Percentiles rank a stretch among this genome's conserved stretches.
Evolutionary conservation across 2,329 filamentous ascomycete genomes (phyloP).

Genomic region (Alternaria viburni): DNA sequence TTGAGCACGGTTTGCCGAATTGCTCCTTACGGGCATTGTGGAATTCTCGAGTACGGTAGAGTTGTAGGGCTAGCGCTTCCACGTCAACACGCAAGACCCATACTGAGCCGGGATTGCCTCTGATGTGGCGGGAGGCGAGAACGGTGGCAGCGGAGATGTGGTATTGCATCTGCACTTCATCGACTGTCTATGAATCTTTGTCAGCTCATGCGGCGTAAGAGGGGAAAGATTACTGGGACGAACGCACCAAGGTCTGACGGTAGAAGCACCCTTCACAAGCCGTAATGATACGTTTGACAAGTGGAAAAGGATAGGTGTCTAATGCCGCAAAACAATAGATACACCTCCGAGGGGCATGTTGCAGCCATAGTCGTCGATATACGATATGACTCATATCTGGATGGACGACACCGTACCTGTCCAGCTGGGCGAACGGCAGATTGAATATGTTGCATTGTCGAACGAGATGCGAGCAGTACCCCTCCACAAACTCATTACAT

Average conservation of each 20-base stretch:
- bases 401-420: conserved; percentile 29
- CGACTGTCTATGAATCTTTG: conserved; percentile 20
- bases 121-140: conserved; percentile 19
- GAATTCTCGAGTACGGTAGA: conserved; percentile 40
- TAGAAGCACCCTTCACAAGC: conserved; percentile 40
- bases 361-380: conserved; percentile 40
- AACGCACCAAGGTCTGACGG: conserved; percentile 33
- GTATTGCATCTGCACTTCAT: conserved; percentile 38
- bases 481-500: conserved; percentile 29
- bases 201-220: neutral
- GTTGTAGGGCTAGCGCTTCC: conserved; percentile 34
- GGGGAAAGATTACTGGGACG: too few species aligned
- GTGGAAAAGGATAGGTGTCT: conserved; percentile 33
- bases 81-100: conserved; percentile 41
- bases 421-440: conserved; percentile 33
- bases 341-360: conserved; percentile 35
- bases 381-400: conserved; percentile 36
- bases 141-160: conserved; percentile 30
- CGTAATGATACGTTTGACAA: conserved; percentile 24
- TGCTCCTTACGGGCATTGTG: conserved; percentile 32
- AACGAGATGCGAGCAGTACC: conserved; percentile 36
- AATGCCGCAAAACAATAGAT: conserved; percentile 33
- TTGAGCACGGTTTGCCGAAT: conserved; percentile 29
- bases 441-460: conserved; percentile 38
- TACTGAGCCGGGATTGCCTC: conserved; percentile 17